Conservation (phyloP, 2,329 filamentous ascomycete species). For the Aspergillus tubingensis region DNA sequence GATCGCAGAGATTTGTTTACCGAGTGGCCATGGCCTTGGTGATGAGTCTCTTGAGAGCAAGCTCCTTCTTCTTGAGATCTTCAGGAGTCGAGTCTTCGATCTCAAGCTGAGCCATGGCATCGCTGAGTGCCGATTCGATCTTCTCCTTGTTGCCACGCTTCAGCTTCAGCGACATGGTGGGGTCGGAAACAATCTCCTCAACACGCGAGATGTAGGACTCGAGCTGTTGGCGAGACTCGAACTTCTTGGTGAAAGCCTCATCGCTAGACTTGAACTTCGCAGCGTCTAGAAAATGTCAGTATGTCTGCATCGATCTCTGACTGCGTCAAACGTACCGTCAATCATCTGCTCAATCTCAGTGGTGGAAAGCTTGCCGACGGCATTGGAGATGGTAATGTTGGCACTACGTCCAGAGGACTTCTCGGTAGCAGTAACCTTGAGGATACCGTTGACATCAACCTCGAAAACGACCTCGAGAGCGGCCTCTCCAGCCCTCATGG, state of each 20-base stretch:
- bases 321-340: conserved; percentile 57
- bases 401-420: conserved; percentile 97
- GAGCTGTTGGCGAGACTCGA: conserved; percentile 98
- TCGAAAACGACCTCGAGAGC: conserved; percentile 98
- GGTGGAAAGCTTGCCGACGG: conserved; percentile 94
- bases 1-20: conserved; percentile 54
- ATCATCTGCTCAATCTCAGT: conserved; percentile 98
- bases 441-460: conserved; percentile 99
- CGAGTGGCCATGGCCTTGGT: conserved; percentile 97
- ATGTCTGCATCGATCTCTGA: background rate
- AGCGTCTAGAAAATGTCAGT: conserved; percentile 61
- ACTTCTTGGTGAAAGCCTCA: conserved; percentile 98
- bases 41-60: conserved; percentile 94
- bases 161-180: conserved; percentile 91
- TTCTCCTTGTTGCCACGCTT: conserved; percentile 99
- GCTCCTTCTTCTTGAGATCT: conserved; percentile 99
- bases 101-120: conserved; percentile 97
- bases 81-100: conserved; percentile 87
- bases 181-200: conserved; percentile 98
- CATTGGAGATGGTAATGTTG: conserved; percentile 99
- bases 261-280: conserved; percentile 99
- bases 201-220: conserved; percentile 98
- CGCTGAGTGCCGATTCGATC: conserved; percentile 94
- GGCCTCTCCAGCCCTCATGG: conserved; percentile 90
- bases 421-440: conserved; percentile 98